Percentiles rank a stretch among this genome's conserved stretches.
phyloP scores from a whole-genome alignment of 352 stramenopile species.

The Thalassiosira livingstoniorum region DNA sequence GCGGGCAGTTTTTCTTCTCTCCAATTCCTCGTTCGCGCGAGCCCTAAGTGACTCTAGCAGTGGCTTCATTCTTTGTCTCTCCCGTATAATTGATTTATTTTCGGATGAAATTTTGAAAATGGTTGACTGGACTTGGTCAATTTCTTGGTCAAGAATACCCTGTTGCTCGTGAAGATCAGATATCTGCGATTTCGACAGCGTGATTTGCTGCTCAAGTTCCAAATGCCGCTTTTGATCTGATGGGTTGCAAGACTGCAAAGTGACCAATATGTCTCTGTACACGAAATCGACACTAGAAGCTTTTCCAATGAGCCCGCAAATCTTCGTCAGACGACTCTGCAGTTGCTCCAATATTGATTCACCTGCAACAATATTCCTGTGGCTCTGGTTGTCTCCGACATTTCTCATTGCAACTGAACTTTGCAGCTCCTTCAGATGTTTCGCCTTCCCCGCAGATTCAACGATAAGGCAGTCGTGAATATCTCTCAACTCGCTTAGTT shows the following conservation, averaged over 20 bases:
- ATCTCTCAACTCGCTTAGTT: slow-evolving; percentile 31
- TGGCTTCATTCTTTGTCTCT: slow-evolving; percentile 16
- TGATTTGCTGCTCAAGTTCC: slow-evolving; percentile 62
- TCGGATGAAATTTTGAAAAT: slow-evolving; percentile 16
- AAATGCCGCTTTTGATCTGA: slow-evolving; percentile 40
- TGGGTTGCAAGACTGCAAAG: slow-evolving; percentile 38
- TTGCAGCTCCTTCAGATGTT: slow-evolving; percentile 37
- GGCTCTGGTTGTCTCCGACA: slow-evolving; percentile 30
- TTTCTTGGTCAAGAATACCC: slow-evolving; percentile 7
- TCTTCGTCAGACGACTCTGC: slow-evolving; percentile 36
- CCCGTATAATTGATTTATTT: background rate
- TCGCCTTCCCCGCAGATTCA: slow-evolving; percentile 27
- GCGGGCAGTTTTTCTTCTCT: slow-evolving; percentile 14
- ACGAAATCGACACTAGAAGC: slow-evolving; percentile 40
- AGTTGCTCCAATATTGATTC: slow-evolving; percentile 28
- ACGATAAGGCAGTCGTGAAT: slow-evolving; percentile 37
- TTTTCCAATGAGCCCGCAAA: slow-evolving; percentile 48
- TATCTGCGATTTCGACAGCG: slow-evolving; percentile 54
- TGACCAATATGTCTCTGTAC: slow-evolving; percentile 50
- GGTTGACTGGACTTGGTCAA: slow-evolving; percentile 4
- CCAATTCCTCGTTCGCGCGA: slow-evolving; percentile 7
- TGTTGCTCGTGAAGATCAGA: slow-evolving; percentile 42
- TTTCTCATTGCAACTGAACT: slow-evolving; percentile 15
- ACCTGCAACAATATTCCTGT: background rate
- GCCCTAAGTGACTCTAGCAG: slow-evolving; percentile 5